Evolutionary conservation across 257 asterid genomes (phyloP).

Genomic region (Verbena officinalis): DNA sequence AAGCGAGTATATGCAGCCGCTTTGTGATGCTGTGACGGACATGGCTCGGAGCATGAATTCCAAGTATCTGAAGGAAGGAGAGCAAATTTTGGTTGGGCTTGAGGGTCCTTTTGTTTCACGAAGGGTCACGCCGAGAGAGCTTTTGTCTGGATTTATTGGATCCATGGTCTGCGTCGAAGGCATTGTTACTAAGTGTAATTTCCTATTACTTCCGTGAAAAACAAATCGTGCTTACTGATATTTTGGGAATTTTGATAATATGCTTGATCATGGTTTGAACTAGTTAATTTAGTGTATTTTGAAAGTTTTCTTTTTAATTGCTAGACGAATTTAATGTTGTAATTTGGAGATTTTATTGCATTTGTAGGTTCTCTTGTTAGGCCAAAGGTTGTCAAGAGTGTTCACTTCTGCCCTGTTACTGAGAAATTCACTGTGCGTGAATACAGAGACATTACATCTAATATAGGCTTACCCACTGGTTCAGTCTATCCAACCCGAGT

Average conservation of each 20-base stretch:
- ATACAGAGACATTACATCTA: constrained; percentile 90
- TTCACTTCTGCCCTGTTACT: constrained; percentile 87
- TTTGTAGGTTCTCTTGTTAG: constrained; percentile 94
- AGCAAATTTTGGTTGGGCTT: constrained; percentile 86
- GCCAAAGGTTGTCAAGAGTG: constrained; percentile 98
- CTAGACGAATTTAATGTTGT: constrained; percentile 23
- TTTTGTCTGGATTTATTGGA: constrained; percentile 88
- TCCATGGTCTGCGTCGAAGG: constrained; percentile 96
- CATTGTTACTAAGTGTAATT: constrained; percentile 84
- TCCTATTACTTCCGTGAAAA: not conserved
- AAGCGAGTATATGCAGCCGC: constrained; percentile 90
- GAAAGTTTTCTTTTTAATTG: constrained; percentile 13
- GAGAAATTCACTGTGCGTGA: constrained; percentile 75
- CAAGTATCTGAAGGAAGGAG: constrained; percentile 91
- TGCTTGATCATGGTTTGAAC: not conserved
- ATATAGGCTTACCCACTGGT: constrained; percentile 93
- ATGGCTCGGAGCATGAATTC: constrained; percentile 59
- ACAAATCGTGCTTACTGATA: not conserved
- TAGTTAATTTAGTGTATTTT: not conserved
- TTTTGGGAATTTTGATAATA: not conserved
- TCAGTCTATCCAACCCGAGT: constrained; percentile 97
- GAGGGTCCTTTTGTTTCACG: constrained; percentile 96
- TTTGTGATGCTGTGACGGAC: constrained; percentile 83
- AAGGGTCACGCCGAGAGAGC: constrained; percentile 94
- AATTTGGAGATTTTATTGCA: constrained; percentile 13